phyloP scores from a whole-genome alignment of 2,329 filamentous ascomycete genomes.

The Curvularia spicifera region DNA sequence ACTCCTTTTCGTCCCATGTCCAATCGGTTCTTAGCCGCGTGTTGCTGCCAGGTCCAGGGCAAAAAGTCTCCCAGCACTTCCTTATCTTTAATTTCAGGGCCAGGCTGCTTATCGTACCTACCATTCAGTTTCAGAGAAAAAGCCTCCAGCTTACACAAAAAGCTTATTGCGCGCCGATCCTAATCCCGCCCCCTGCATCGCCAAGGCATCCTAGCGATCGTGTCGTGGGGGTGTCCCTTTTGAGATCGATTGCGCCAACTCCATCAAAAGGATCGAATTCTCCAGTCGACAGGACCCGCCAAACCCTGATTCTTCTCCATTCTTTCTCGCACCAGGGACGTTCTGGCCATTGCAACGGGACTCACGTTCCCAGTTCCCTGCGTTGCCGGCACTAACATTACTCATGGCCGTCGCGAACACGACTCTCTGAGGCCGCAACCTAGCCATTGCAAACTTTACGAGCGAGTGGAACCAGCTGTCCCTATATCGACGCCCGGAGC shows the following conservation, averaged over 20 bases:
- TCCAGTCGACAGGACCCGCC: slow-evolving; percentile 17
- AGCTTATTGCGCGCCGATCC: slow-evolving; percentile 22
- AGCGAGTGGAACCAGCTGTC: slow-evolving; percentile 5
- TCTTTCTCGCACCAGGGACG: slow-evolving; percentile 14
- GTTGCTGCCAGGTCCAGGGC: neutral
- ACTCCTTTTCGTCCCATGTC: neutral
- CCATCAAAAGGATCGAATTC: slow-evolving; percentile 10
- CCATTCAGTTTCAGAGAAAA: slow-evolving; percentile 17
- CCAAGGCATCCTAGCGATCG: slow-evolving; percentile 11
- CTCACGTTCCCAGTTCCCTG: slow-evolving; percentile 6
- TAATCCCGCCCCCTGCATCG: slow-evolving; percentile 23
- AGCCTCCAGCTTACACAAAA: slow-evolving; percentile 10
- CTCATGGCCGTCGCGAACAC: slow-evolving; percentile 5
- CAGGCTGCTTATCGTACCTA: slow-evolving; percentile 15
- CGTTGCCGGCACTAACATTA: slow-evolving; percentile 2
- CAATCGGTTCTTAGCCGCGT: neutral
- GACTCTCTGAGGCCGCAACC: neutral
- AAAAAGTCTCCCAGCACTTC: neutral
- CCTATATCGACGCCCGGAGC: slow-evolving; percentile 4
- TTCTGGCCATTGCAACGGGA: slow-evolving; percentile 12
- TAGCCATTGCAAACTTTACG: slow-evolving; percentile 1
- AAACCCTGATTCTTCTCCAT: slow-evolving; percentile 14
- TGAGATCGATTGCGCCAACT: slow-evolving; percentile 8
- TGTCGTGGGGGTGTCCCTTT: slow-evolving; percentile 16
- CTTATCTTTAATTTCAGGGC: slow-evolving; percentile 18